phyloP scores from a whole-genome alignment of 768 basidiomycete genomes.

The Hydnum rufescens region DNA sequence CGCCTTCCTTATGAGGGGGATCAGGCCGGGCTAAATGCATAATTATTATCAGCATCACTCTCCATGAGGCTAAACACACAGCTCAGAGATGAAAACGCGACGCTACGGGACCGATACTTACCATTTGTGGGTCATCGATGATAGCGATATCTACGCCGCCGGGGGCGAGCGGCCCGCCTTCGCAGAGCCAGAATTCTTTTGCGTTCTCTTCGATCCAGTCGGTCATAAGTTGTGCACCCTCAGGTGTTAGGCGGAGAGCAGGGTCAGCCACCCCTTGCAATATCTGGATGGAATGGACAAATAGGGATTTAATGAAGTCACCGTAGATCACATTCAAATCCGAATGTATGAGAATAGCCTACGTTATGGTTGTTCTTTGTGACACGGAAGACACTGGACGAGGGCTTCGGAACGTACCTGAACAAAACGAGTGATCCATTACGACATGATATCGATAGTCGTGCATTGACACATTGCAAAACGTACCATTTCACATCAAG shows the following conservation, averaged over 20 bases:
- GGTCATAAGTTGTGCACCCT: slow-evolving; percentile 62
- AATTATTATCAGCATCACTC: too few species aligned
- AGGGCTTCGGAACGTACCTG: too few species aligned
- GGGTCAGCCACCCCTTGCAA: slow-evolving; percentile 80
- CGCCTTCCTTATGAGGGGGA: slow-evolving; percentile 75
- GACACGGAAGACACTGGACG: too few species aligned
- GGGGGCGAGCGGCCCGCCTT: slow-evolving; percentile 64
- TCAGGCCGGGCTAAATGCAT: slow-evolving; percentile 87
- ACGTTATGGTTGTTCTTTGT: too few species aligned
- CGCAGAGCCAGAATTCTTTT: slow-evolving; percentile 59
- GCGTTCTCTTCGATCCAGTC: slow-evolving; percentile 70
- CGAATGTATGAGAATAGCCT: too few species aligned
- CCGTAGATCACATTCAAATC: too few species aligned
- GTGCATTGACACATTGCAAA: too few species aligned
- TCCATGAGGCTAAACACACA: not conserved
- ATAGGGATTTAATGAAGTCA: slow-evolving; percentile 19
- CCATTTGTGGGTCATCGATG: slow-evolving; percentile 35
- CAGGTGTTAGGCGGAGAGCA: slow-evolving; percentile 54
- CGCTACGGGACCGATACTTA: not conserved
- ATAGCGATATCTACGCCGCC: slow-evolving; percentile 79
- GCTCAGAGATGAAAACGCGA: slow-evolving; percentile 8
- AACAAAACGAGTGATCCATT: too few species aligned
- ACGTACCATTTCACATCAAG: too few species aligned
- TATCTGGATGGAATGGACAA: slow-evolving; percentile 32
- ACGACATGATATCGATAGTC: too few species aligned